Percentiles rank a stretch among this genome's conserved stretches.
phyloP scores from a whole-genome alignment of 2,329 filamentous ascomycete species.

The Xylaria arbuscula region DNA sequence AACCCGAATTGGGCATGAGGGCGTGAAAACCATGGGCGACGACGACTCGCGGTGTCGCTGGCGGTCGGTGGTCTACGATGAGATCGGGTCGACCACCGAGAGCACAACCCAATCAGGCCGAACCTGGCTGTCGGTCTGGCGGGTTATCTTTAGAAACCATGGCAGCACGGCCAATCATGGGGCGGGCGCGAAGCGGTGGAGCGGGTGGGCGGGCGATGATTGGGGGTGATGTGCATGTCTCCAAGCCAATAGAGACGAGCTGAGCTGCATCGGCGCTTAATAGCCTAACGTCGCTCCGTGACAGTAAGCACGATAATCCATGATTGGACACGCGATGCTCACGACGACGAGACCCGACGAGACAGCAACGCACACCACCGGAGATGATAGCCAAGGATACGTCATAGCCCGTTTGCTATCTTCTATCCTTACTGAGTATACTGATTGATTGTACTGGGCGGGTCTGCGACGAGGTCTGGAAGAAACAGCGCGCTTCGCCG shows the following conservation, averaged over 20 bases:
- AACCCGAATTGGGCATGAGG: conserved; percentile 46
- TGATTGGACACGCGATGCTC: conserved; percentile 40
- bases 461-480: conserved; percentile 15
- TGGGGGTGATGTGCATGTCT: conserved; percentile 43
- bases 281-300: conserved; percentile 39
- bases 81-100: conserved; percentile 35
- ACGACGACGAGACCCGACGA: conserved; percentile 26
- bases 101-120: conserved; percentile 45
- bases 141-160: conserved; percentile 49
- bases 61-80: conserved; percentile 34
- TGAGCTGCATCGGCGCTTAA: conserved; percentile 48
- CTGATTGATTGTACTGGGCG: conserved; percentile 5
- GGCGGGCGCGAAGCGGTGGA: conserved; percentile 43
- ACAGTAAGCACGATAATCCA: conserved; percentile 16
- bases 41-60: conserved; percentile 42
- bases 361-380: conserved; percentile 20
- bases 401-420: conserved; percentile 16
- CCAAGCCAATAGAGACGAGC: conserved; percentile 45
- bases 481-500: conserved; percentile 17
- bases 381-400: conserved; percentile 15
- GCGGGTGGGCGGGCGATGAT: conserved; percentile 39
- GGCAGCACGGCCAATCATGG: conserved; percentile 41
- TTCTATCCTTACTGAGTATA: conserved; percentile 8
- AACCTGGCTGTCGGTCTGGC: conserved; percentile 32
- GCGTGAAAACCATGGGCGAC: conserved; percentile 44